Evolutionary conservation across 805 yeast species (phyloP), one percentile per base, ranked within the genome.

Genomic region (Scheffersomyces ergatensis): DNA sequence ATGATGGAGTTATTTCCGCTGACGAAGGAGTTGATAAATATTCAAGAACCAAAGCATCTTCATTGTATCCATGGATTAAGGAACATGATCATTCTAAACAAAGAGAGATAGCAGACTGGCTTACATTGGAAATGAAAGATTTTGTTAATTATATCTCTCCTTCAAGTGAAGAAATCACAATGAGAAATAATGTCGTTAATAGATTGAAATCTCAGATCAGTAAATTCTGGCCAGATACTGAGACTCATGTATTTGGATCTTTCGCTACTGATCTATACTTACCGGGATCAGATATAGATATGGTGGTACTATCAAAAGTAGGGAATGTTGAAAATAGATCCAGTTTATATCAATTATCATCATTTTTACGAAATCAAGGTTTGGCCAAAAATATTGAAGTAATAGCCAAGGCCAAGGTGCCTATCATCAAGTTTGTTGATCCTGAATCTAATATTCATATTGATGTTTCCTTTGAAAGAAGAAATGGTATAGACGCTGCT

Each of bases 281-380:
- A 14, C 98, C 98, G 0, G 96, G 96, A 2, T 88, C 97, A 0
- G 99, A 92, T 70, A 89, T 92, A 24, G 99, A 92, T 62, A 83
- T 93, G 82, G 97, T 90, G 34, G 77, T 92, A 18, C 70, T 83
- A 3, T 84, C 95, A 17, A 63, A 72, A 14, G 63, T 67, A 12
- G 81, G 83, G 2, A 76, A 72, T 46, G 74, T 77, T 50, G 89
- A 78, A 51, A 77, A 74, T 43, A 77, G 87, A 55, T 72, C 80
- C n/a, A 67, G 78, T 18, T 63, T 92, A 34, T 89, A 83, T 57
- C 82, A 82, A 51, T 67, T 92, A 9, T 81, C 96, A 2, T 79
- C 89, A 4, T 78, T 74, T 51, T 69, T 92, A 46, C 74, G 87
- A 50, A 70, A 75, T 31, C 65, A 72, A 32, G 72, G 76, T 12